Base-by-base conservation (phyloP, 257 asterid species). In the Datura wrightii region DNA sequence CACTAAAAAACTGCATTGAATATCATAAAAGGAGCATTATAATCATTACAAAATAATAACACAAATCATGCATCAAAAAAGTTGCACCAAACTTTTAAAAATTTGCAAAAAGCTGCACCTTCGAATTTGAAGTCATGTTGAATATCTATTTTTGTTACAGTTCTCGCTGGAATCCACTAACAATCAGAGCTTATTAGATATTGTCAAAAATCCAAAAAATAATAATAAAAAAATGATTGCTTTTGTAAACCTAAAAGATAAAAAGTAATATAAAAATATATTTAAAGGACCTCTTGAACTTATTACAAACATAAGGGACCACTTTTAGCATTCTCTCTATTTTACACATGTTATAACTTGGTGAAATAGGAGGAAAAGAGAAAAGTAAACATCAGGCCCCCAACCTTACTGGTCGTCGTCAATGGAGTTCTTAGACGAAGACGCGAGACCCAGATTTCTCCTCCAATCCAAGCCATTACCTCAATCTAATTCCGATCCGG, bases 391-490 rank as follows among this genome's bases (percentile, higher is more conserved):
- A 48, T 71, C 18, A n/a, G 55, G 55, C 2, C 3, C 10, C 53
- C 13, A 42, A 42, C 55, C 2, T 74, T 10, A 14, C 59, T 0
- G n/a, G 8, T n/a, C 7, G 15, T 50, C 42, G 3, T 74, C 85
- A 80, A 95, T 95, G 98, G 98, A 94, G 90, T 95, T 95, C 87
- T 82, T 91, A n/a, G 99, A 95, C 34, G 99, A 95, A 85, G 98
- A 95, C 84, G 90, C 91, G 82, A 90, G 84, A 89, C 98, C 99
- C 74, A 92, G 97, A 91, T 91, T 94, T 87, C 88, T 92, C 67
- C 82, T 95, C 88, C 97, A 94, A 86, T 93, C 99, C 6, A 95
- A 90, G 85, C 80, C 88, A 16, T 18, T 85, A 37, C 90, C 88
- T 37, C 89, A 87, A 52, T 39, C 91, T 80, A 84, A 84, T 55